Conservation (phyloP, 225 moss, liverwort and hornwort genomes). For the Neckera pumila region DNA sequence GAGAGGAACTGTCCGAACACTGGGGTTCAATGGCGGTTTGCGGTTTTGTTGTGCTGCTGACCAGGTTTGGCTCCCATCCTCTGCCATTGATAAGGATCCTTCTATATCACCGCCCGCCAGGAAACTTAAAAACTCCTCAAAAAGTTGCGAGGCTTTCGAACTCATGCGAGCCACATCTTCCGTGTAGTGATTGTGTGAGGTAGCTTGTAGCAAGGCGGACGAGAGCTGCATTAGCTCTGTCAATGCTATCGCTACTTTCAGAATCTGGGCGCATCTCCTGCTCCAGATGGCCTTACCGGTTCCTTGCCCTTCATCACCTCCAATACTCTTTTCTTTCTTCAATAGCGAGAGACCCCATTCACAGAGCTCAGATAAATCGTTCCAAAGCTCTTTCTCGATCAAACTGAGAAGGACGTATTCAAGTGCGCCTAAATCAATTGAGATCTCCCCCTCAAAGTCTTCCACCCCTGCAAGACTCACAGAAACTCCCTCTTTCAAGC, state of each 20-base stretch:
- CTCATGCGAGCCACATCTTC: conserved; percentile 71
- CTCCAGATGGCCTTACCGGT: conserved; percentile 20
- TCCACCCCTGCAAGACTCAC: conserved; percentile 7
- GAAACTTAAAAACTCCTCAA: conserved; percentile 79
- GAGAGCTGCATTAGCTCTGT: conserved; percentile 77
- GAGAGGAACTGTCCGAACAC: conserved; percentile 55
- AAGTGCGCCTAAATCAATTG: conserved; percentile 45
- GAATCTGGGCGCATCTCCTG: conserved; percentile 49
- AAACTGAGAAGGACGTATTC: conserved; percentile 59
- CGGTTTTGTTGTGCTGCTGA: conserved; percentile 18
- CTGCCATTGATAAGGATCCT: conserved; percentile 35
- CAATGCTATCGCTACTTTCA: conserved; percentile 53
- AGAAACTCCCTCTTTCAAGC: conserved; percentile 13
- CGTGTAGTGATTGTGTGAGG: conserved; percentile 50
- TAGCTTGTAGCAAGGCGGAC: conserved; percentile 10
- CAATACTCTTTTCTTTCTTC: conserved; percentile 22
- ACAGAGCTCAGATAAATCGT: conserved; percentile 54
- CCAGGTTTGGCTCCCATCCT: conserved; percentile 46
- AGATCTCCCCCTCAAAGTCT: conserved; percentile 10
- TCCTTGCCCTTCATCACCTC: conserved; percentile 16
- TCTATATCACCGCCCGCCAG: conserved; percentile 57
- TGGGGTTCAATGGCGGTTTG: conserved; percentile 23
- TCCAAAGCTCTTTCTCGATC: conserved; percentile 81
- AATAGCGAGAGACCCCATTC: conserved; percentile 58
- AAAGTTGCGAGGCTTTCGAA: conserved; percentile 57